Conservation (phyloP, 352 stramenopile genomes). For the Pythium brassicae region DNA sequence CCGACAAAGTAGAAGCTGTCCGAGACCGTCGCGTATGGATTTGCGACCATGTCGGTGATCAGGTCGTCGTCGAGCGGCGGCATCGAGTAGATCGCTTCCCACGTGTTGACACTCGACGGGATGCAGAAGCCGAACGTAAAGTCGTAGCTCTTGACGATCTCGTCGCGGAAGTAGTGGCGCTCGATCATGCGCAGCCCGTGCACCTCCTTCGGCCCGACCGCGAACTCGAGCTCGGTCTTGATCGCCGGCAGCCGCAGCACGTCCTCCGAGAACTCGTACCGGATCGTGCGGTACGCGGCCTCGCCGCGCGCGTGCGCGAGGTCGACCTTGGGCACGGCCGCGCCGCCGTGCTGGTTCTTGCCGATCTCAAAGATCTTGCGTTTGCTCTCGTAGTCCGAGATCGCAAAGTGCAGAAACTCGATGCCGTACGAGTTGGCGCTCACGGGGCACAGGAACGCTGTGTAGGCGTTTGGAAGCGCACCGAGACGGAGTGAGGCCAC, state of each 20-base stretch:
- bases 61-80: slow-evolving; percentile 91
- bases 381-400: slow-evolving; percentile 94
- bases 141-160: slow-evolving; percentile 95
- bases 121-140: slow-evolving; percentile 97
- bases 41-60: slow-evolving; percentile 92
- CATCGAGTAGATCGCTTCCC: slow-evolving; percentile 93
- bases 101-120: slow-evolving; percentile 93
- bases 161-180: slow-evolving; percentile 94
- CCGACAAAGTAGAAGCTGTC: slow-evolving; percentile 97
- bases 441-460: slow-evolving; percentile 92
- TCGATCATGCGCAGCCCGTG: slow-evolving; percentile 95
- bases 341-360: slow-evolving; percentile 60
- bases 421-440: slow-evolving; percentile 94
- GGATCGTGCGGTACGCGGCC: slow-evolving; percentile 89
- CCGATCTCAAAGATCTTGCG: slow-evolving; percentile 93
- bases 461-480: too few relatives aligned
- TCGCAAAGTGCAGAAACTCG: slow-evolving; percentile 95
- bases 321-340: slow-evolving; percentile 81
- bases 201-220: slow-evolving; percentile 88
- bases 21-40: slow-evolving; percentile 92
- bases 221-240: slow-evolving; percentile 90
- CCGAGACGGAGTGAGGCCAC: neutral
- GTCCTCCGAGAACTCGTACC: slow-evolving; percentile 94
- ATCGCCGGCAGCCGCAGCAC: slow-evolving; percentile 89
- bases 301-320: slow-evolving; percentile 84